A percentile compares a stretch with the other conserved stretches of the same genome.
Evolutionary conservation across 305 asterid species (phyloP).

Genomic region (Solanum hybrid): DNA sequence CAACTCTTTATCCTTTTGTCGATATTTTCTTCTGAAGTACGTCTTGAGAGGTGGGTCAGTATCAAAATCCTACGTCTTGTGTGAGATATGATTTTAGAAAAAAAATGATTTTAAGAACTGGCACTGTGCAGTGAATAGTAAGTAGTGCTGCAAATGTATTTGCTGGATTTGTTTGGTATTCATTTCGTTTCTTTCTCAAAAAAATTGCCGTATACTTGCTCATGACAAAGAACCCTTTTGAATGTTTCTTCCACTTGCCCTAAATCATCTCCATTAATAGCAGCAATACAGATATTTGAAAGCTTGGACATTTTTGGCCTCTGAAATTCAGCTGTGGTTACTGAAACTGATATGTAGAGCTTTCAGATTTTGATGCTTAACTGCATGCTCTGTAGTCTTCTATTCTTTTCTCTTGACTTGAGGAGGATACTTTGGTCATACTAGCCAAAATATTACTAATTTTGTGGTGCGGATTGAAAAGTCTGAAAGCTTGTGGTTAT

Average conservation of each 20-base stretch:
- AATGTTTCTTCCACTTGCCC: neutral
- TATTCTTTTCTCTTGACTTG: neutral
- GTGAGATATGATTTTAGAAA: neutral
- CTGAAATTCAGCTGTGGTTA: neutral
- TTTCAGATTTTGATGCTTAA: neutral
- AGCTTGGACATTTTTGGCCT: neutral
- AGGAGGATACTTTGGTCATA: neutral
- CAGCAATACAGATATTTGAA: neutral
- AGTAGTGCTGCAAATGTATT: neutral
- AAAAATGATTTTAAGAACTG: neutral
- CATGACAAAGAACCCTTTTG: neutral
- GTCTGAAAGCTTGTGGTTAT: neutral
- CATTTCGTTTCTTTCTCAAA: neutral
- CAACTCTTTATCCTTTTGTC: neutral
- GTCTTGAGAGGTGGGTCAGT: neutral
- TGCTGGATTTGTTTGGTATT: neutral
- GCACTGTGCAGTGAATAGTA: neutral
- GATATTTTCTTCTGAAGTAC: neutral
- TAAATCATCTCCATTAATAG: neutral
- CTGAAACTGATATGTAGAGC: neutral
- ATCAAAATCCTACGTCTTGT: neutral
- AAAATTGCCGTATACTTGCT: neutral
- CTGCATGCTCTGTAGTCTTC: neutral
- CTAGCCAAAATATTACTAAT: neutral
- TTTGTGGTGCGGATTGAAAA: neutral